Conservation (phyloP, 2,329 filamentous ascomycete species). For the Fusarium solani-melongenae region DNA sequence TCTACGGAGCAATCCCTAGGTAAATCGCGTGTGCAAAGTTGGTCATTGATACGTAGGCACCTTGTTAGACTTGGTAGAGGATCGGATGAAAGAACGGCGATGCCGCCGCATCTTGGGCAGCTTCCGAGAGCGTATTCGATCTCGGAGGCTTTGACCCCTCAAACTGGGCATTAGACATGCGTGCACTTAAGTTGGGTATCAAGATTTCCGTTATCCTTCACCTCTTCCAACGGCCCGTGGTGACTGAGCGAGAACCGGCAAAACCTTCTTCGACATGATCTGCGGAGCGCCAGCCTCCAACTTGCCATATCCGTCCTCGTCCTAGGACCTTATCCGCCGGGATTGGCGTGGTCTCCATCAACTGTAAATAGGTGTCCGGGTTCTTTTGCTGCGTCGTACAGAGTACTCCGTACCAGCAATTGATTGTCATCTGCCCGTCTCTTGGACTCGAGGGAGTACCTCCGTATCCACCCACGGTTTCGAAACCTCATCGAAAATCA, state of each 20-base stretch:
- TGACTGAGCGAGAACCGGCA: constrained; percentile 15
- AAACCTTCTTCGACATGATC: constrained; percentile 37
- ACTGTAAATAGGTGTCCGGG: neutral
- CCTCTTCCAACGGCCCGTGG: constrained; percentile 36
- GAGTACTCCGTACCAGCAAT: neutral
- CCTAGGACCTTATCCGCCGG: neutral
- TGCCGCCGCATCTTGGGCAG: neutral
- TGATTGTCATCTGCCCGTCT: neutral
- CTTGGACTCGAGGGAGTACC: constrained; percentile 6
- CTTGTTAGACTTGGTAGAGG: neutral
- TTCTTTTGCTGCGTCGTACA: neutral
- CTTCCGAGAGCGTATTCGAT: neutral
- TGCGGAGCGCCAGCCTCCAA: constrained; percentile 8
- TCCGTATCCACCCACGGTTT: constrained; percentile 39
- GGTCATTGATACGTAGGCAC: neutral
- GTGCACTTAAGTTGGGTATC: constrained; percentile 36
- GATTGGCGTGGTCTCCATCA: neutral
- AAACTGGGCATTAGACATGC: neutral
- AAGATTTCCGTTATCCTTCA: constrained; percentile 38
- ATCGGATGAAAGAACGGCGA: neutral
- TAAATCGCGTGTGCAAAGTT: neutral
- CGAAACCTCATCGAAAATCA: constrained; percentile 21
- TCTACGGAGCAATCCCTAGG: neutral
- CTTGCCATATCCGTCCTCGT: constrained; percentile 17
- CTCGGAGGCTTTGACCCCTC: constrained; percentile 18